Conservation (phyloP, 495 filamentous ascomycete genomes). For the Penicillium angulare region DNA sequence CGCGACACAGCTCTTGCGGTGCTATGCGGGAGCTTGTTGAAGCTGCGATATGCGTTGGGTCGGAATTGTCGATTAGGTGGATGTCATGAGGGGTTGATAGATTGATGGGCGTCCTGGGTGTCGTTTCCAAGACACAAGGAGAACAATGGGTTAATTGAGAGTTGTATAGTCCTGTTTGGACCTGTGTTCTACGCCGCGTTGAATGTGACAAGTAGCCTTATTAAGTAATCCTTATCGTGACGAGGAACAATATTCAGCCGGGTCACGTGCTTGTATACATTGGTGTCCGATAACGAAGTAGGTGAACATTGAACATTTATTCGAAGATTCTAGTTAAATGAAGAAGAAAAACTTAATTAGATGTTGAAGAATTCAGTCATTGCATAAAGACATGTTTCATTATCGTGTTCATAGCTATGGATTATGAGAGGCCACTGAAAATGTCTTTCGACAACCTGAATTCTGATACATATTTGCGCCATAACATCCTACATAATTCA, state of each 20-base stretch:
- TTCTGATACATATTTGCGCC: not conserved
- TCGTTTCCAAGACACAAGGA: conserved; percentile 1
- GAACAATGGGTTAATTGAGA: not conserved
- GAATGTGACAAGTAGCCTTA: conserved; percentile 16
- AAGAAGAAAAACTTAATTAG: too few species aligned
- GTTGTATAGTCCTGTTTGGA: not conserved
- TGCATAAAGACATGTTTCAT: too few species aligned
- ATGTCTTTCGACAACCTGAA: not conserved
- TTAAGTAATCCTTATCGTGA: conserved; percentile 18
- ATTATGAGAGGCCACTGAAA: too few species aligned
- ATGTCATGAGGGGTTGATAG: conserved; percentile 16
- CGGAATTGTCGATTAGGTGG: not conserved
- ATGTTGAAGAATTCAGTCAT: too few species aligned
- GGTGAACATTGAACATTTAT: too few species aligned
- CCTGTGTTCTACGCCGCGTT: conserved; percentile 2
- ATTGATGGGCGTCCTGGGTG: not conserved
- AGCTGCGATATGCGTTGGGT: not conserved
- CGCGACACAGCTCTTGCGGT: conserved; percentile 5
- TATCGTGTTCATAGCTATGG: not conserved
- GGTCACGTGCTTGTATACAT: conserved; percentile 17
- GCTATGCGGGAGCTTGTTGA: conserved; percentile 3
- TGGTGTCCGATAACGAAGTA: not conserved
- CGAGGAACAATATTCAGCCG: conserved; percentile 20
- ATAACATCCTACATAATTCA: not conserved
- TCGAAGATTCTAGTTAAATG: too few species aligned